phyloP scores from a whole-genome alignment of 176 grass and related monocot species.

The Phragmites australis region DNA sequence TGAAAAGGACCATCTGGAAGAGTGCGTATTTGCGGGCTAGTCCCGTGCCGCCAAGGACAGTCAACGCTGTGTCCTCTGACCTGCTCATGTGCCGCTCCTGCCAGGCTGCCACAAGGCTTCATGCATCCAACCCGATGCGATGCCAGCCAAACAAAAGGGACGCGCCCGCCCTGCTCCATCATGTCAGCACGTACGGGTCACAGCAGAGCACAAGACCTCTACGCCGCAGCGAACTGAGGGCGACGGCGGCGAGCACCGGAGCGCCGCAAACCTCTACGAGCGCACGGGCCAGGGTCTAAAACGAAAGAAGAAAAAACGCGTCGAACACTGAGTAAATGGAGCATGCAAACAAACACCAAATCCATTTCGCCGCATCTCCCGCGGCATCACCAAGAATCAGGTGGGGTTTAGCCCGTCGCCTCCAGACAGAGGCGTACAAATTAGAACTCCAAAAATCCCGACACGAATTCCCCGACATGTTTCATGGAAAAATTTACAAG shows the following conservation, averaged over 20 bases:
- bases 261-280: not conserved
- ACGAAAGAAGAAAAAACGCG: not conserved
- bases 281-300: not conserved
- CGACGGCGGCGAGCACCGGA: not conserved
- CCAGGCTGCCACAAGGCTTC: not conserved
- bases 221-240: not conserved
- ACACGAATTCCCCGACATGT: not conserved
- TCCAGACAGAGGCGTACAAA: not conserved
- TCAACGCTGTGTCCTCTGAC: slow-evolving; percentile 31
- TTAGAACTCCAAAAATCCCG: not conserved
- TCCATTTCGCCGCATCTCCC: not conserved
- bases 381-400: not conserved
- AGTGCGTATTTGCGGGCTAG: not conserved
- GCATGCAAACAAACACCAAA: slow-evolving; percentile 22
- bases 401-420: not conserved
- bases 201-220: not conserved
- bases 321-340: not conserved
- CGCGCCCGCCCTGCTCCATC: not conserved
- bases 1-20: not conserved
- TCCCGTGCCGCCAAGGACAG: slow-evolving; percentile 16
- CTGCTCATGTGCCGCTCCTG: slow-evolving; percentile 31
- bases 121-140: slow-evolving; percentile 5
- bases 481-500: not conserved
- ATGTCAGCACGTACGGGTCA: slow-evolving; percentile 16
- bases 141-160: not conserved